These are phyloP conservation scores for Eutypa lata DNA, from an alignment of 2,329 filamentous ascomycete genomes.

Conservation along the genomic window DNA sequence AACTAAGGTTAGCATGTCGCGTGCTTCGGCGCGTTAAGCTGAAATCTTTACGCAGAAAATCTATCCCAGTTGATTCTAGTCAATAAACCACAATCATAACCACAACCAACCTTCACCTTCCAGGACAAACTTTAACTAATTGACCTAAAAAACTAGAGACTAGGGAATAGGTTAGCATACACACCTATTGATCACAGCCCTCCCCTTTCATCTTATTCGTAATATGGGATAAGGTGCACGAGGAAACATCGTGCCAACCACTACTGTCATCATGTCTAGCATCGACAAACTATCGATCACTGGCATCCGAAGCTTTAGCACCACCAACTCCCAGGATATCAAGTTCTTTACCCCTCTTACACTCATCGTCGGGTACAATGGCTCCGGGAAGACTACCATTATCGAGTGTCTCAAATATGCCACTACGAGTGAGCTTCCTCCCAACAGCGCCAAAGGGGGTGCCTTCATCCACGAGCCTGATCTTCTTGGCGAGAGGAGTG, in stretches of 20 bases:
- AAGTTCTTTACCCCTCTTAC: constrained; percentile 88
- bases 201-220: not conserved
- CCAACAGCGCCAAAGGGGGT: constrained; percentile 76
- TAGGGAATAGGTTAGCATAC: no score
- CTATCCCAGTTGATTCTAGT: no score
- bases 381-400: constrained; percentile 97
- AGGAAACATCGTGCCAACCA: not conserved
- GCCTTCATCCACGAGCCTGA: constrained; percentile 98
- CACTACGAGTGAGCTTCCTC: constrained; percentile 88
- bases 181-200: no score
- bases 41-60: not conserved
- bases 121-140: no score
- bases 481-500: constrained; percentile 81
- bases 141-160: no score
- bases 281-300: constrained; percentile 87
- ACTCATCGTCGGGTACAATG: constrained; percentile 95
- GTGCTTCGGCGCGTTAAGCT: not conserved
- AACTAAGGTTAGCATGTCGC: not conserved
- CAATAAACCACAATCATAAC: no score
- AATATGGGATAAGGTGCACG: constrained; percentile 1
- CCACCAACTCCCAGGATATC: constrained; percentile 71
- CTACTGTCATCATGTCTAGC: constrained; percentile 56
- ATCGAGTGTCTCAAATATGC: constrained; percentile 99
- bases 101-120: no score
- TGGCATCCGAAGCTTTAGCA: constrained; percentile 83